These are phyloP conservation scores for Populus simonii DNA, from an alignment of 345 rosid genomes.

Conservation along the genomic window DNA sequence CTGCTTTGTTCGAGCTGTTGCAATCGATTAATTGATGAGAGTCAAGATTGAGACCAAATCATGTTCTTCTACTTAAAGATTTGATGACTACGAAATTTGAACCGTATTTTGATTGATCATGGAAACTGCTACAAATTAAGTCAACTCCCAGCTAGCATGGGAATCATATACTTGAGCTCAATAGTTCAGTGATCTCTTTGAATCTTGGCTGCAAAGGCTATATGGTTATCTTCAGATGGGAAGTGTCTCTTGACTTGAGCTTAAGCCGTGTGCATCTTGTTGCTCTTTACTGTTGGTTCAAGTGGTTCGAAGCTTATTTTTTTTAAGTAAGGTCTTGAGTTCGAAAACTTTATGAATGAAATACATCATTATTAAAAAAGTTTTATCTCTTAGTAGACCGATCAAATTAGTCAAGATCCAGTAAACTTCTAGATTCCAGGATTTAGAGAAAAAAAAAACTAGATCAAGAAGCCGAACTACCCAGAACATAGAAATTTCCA, in stretches of 20 bases:
- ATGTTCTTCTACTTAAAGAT: background rate
- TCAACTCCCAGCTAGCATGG: background rate
- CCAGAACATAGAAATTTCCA: background rate
- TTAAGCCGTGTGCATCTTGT: no score
- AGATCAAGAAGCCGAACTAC: background rate
- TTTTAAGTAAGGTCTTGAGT: no score
- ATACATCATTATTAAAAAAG: rapidly evolving
- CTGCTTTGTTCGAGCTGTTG: background rate
- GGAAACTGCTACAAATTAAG: background rate
- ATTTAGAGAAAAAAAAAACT: no score
- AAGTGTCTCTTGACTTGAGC: background rate
- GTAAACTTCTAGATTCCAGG: rapidly evolving
- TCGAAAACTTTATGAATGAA: no score
- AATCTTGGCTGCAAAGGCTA: background rate
- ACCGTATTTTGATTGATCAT: background rate
- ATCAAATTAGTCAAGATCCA: no score
- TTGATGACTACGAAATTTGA: background rate
- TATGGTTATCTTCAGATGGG: background rate
- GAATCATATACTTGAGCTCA: background rate
- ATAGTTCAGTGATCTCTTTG: background rate
- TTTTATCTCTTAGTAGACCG: no score
- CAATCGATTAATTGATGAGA: no score
- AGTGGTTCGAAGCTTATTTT: no score
- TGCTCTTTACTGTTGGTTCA: background rate
- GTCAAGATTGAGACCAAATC: background rate